Evolutionary conservation across 345 rosid genomes (phyloP), one percentile per base, ranked within the genome.

Genomic region (Eucalyptus shirleyi): DNA sequence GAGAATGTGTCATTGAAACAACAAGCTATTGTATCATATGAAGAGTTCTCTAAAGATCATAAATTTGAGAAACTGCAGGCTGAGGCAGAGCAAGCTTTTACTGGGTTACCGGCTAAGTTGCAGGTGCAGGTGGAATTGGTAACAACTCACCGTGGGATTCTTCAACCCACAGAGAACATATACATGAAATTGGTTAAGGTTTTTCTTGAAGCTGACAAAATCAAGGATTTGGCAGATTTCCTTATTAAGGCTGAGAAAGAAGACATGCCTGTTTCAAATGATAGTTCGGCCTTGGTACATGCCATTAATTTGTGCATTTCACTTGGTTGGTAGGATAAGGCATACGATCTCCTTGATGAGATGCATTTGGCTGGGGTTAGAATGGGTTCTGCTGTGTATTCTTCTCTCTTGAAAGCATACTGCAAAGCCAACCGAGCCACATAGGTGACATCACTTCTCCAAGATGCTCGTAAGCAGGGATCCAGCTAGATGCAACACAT

Each of bases 271-370:
- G 91, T 93, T 90, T 97, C 97, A 60, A 93, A 91, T 90, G 99
- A 97, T 93, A 94, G 94, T 87, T 96, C 95, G 7, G 91, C 91
- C 37, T 90, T 97, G 91, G 94, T 93, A 89, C 94, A 95, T 53
- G 97, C 96, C 82, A 93, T 95, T 88, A 94, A 96, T 89, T 92
- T 95, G 4, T 98, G 99, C 93, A 96, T 98, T 90, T 93, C 98
- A 87, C 92, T 96, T 49, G 97, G 94, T 81, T 96, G 97, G 99
- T 93, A 96, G 89, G 98, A 97, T 91, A 94, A 95, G 91, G 98
- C 98, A 11, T 97, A 98, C 89, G 99, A 98, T 92, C 95, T 98
- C 90, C 96, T 98, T 49, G 97, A 98, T 81, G 99, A 98, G 92
- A 95, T 97, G 96, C 95, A 96, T 86, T 89, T 95, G 89, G 93